These are phyloP conservation scores for Pyrenopolyporus hunteri DNA, from an alignment of 495 filamentous ascomycete species.

Conservation along the genomic window DNA sequence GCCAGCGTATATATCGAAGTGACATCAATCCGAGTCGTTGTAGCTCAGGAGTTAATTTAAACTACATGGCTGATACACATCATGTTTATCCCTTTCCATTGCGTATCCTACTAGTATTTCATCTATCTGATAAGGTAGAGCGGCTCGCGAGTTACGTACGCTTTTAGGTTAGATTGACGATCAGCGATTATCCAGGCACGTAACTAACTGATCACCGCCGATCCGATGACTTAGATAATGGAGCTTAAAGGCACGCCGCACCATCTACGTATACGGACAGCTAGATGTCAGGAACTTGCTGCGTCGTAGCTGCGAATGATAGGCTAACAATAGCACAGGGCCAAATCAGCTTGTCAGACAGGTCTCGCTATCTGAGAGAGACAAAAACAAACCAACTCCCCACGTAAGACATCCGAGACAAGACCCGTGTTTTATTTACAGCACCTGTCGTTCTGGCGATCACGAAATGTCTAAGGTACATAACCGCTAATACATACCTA, in stretches of 20 bases:
- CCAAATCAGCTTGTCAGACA: constrained; percentile 9
- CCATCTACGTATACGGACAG: too few relatives aligned
- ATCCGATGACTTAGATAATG: constrained; percentile 21
- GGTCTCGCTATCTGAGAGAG: constrained; percentile 4
- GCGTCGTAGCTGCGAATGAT: too few relatives aligned
- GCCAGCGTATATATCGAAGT: too few relatives aligned
- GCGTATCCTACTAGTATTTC: too few relatives aligned
- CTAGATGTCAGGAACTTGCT: too few relatives aligned
- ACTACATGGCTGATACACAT: too few relatives aligned
- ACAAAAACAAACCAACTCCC: neutral
- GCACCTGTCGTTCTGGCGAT: neutral
- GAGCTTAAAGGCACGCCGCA: too few relatives aligned
- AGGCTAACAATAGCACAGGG: constrained; percentile 5
- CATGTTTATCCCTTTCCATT: too few relatives aligned
- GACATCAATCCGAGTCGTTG: too few relatives aligned
- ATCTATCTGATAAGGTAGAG: neutral
- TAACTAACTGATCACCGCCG: constrained; percentile 19
- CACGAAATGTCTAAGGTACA: neutral
- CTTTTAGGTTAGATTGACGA: constrained; percentile 20
- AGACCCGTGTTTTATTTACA: constrained; percentile 6
- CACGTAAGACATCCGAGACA: constrained; percentile 5
- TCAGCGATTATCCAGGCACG: constrained; percentile 9
- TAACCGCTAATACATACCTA: too few relatives aligned
- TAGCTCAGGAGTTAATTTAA: neutral
- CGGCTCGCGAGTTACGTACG: constrained; percentile 8